Evolutionary conservation across 768 basidiomycete species (phyloP), one percentile per base, ranked within the genome.

Genomic region (Leucosporidium yakuticum): DNA sequence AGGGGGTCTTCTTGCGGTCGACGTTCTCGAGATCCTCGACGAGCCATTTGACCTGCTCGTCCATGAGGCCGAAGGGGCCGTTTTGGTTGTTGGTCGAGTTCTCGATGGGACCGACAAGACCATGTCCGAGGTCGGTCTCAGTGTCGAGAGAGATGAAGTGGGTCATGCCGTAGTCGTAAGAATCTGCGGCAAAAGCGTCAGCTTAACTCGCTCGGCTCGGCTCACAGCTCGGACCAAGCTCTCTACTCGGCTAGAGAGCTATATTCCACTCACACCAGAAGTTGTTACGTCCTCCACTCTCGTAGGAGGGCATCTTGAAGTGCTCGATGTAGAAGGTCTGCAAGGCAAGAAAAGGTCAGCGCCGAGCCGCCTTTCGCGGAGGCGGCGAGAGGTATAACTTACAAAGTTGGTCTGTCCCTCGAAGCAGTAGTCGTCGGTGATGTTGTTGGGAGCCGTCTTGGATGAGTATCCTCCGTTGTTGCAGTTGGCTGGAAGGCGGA

Each of bases 61-160:
- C 69, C 31, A 34, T 50, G 6, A 4, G 4, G 15, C 74, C 70
- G 51, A 70, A 74, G 25, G 74, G 71, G 3, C 70, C 73, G 60
- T 65, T 36, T 39, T 27, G 29, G 34, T 69, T 68, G 36, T n/a
- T 31, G 3, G 68, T 51, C 39, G 34, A 60, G 56, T 60, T 62
- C 50, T 66, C 68, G 36, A 60, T 62, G 17, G 64, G 67, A 14
- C 68, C 73, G 8, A 27, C 15, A 32, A 68, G 47, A 23, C 64
- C 63, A 2, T 60, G 49, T 5, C 72, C 72, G 29, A 75, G 64
- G 55, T 75, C 74, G 17, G 70, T 69, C 50, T 77, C 77, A 15
- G 70, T 68, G 44, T 68, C 58, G 58, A 77, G 68, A 2, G 71
- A 67, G 63, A 77, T 53, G 50, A 73, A 77, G 62, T 77, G 76